Conservation (phyloP, 2,329 filamentous ascomycete species). For the Aspergillus aculeatus region DNA sequence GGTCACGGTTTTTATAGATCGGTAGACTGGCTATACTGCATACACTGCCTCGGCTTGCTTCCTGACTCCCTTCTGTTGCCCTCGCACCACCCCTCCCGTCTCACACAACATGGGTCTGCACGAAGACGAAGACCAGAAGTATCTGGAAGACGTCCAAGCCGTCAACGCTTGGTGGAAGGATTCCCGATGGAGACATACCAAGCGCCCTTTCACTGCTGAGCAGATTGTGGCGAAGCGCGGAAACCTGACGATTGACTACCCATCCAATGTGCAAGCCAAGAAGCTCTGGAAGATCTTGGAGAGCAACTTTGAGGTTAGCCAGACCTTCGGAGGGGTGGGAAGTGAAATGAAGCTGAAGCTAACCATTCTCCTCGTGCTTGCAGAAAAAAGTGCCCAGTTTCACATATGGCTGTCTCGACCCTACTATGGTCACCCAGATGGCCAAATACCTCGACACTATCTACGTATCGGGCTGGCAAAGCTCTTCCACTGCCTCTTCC, state of each 20-base stretch:
- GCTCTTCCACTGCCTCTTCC: conserved; percentile 89
- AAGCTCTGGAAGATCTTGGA: conserved; percentile 94
- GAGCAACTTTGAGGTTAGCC: conserved; percentile 72
- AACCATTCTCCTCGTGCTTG: conserved; percentile 2
- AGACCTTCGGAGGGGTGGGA: neutral
- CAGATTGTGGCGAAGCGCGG: conserved; percentile 96
- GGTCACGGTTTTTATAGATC: neutral
- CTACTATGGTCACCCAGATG: conserved; percentile 99
- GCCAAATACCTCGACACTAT: conserved; percentile 97
- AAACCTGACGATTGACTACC: conserved; percentile 84
- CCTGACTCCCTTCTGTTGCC: conserved; percentile 10
- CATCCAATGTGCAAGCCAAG: conserved; percentile 84
- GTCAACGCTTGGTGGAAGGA: conserved; percentile 95
- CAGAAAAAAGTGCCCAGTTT: conserved; percentile 82
- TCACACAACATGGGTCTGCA: conserved; percentile 40
- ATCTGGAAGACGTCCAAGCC: conserved; percentile 76
- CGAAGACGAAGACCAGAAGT: conserved; percentile 71
- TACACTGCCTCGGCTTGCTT: neutral
- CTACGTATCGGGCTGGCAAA: conserved; percentile 99
- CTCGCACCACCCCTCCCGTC: neutral
- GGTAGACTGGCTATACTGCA: conserved; percentile 12
- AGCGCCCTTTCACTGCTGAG: conserved; percentile 90
- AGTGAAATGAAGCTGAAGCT: conserved; percentile 13
- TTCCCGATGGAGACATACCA: conserved; percentile 88
- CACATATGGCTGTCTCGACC: conserved; percentile 96